These are phyloP conservation scores for Apiospora saccharicola DNA, from an alignment of 2,329 filamentous ascomycete species.

Conservation along the genomic window DNA sequence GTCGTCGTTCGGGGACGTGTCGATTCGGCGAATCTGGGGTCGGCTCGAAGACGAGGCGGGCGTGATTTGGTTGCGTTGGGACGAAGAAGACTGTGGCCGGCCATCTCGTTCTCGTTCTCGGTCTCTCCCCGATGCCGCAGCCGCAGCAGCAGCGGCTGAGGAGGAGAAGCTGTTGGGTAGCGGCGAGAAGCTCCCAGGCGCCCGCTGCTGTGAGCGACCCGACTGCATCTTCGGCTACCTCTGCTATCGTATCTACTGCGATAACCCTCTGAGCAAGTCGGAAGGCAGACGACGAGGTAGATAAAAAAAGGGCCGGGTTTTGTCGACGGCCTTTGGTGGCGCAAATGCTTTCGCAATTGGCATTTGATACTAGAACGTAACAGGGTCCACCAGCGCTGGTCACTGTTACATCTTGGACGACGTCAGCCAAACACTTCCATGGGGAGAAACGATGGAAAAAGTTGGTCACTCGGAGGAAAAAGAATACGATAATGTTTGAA, in stretches of 20 bases:
- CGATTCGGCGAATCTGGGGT: constrained; percentile 51
- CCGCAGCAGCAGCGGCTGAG: constrained; percentile 35
- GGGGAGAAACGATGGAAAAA: not conserved
- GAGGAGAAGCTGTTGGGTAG: constrained; percentile 47
- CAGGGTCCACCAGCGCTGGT: constrained; percentile 14
- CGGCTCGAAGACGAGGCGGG: constrained; percentile 39
- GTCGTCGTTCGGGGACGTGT: constrained; percentile 56
- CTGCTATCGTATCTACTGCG: not conserved
- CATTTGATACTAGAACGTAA: not conserved
- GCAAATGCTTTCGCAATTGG: constrained; percentile 8
- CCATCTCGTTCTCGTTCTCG: constrained; percentile 9
- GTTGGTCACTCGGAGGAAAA: not conserved
- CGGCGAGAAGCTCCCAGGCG: constrained; percentile 61
- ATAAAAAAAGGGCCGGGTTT: not conserved
- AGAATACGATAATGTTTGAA: not conserved
- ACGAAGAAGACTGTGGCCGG: not conserved
- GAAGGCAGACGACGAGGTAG: not conserved
- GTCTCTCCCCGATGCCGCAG: constrained; percentile 29
- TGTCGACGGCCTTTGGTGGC: constrained; percentile 5
- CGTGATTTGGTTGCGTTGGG: constrained; percentile 5
- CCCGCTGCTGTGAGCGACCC: constrained; percentile 41
- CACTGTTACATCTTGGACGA: constrained; percentile 9
- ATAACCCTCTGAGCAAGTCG: not conserved
- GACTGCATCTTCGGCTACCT: constrained; percentile 39
- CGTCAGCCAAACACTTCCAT: constrained; percentile 4